phyloP scores from a whole-genome alignment of 108 stramenopile species.

The Fragilariopsis cylindrus region DNA sequence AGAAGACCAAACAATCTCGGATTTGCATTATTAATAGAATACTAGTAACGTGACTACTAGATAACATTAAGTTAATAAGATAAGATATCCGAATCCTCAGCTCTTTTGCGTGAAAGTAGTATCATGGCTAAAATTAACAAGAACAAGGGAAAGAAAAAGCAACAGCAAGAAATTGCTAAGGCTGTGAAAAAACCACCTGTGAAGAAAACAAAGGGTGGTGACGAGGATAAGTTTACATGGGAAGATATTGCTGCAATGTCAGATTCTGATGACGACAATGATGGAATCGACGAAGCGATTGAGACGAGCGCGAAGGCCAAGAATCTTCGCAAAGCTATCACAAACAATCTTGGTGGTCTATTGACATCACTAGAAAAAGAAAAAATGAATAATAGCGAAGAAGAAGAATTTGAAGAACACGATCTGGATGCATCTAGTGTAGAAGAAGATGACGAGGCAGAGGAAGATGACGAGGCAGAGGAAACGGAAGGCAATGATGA shows the following conservation, averaged over 20 bases:
- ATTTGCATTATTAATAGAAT: neutral
- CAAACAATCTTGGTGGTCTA: conserved; percentile 45
- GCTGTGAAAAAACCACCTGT: neutral
- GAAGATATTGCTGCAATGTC: conserved; percentile 54
- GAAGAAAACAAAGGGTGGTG: conserved; percentile 31
- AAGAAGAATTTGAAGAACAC: conserved; percentile 47
- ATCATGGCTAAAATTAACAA: conserved; percentile 36
- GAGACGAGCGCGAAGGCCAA: conserved; percentile 58
- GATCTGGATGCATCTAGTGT: conserved; percentile 43
- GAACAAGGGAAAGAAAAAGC: conserved; percentile 18
- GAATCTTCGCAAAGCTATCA: conserved; percentile 52
- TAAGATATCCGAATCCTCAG: too few relatives aligned
- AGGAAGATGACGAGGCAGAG: conserved; percentile 20
- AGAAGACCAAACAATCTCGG: neutral
- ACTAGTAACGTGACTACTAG: too few relatives aligned
- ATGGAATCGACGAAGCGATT: conserved; percentile 41
- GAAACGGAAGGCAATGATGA: conserved; percentile 26
- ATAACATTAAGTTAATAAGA: too few relatives aligned
- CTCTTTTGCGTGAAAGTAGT: too few relatives aligned
- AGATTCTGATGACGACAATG: conserved; percentile 52
- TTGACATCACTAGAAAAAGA: conserved; percentile 26
- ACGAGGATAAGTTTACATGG: conserved; percentile 23
- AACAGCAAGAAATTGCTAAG: conserved; percentile 3
- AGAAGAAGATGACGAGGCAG: conserved; percentile 51
- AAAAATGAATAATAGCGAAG: conserved; percentile 27